Evolutionary conservation across 176 grass and related monocot species (phyloP).

Genomic region (Lolium multiflorum): DNA sequence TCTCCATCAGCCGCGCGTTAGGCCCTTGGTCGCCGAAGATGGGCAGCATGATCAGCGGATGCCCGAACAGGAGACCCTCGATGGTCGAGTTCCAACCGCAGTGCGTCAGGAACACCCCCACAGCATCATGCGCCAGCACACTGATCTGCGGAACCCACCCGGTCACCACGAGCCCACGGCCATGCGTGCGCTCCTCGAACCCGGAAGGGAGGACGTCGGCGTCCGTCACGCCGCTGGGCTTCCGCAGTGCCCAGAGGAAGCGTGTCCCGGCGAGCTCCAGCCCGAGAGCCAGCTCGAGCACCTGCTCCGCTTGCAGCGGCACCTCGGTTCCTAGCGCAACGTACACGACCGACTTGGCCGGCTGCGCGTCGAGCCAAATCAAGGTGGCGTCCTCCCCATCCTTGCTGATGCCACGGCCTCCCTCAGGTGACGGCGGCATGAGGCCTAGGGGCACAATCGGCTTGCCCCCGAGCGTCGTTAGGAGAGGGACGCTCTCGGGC

Average conservation of each 20-base stretch:
- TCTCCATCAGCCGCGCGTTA: constrained; percentile 1
- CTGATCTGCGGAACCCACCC: constrained; percentile 52
- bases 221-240: not conserved
- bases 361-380: constrained; percentile 48
- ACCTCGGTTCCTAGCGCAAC: constrained; percentile 60
- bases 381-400: not conserved
- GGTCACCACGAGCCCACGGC: not conserved
- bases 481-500: not conserved
- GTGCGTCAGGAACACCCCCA: constrained; percentile 55
- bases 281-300: constrained; percentile 57
- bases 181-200: constrained; percentile 42
- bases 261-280: constrained; percentile 49
- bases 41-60: constrained; percentile 50
- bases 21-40: constrained; percentile 36
- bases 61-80: constrained; percentile 53
- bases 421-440: constrained; percentile 28
- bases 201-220: constrained; percentile 9
- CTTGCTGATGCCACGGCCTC: not conserved
- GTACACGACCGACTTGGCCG: constrained; percentile 48
- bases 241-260: constrained; percentile 63
- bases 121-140: constrained; percentile 37
- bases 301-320: not conserved
- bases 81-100: constrained; percentile 53
- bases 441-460: constrained; percentile 44
- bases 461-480: not conserved